Base-by-base conservation (phyloP, 495 filamentous ascomycete genomes). In the Chlorociboria aeruginascens region DNA sequence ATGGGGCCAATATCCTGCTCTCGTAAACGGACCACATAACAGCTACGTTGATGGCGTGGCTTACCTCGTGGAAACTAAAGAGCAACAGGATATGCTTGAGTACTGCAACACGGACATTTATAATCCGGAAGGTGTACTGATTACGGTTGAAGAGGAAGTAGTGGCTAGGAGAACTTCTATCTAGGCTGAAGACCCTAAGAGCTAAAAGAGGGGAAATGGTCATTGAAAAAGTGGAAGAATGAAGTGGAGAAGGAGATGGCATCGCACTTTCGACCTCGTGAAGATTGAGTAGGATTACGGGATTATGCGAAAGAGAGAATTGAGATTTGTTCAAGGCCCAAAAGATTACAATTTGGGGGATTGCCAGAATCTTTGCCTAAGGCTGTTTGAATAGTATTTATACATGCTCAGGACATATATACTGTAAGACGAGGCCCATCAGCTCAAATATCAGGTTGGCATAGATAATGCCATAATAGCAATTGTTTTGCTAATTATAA, bases 1-100 rank as follows among this genome's bases (percentile, higher is more conserved):
- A 40, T 53, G 44, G 51, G 45, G 44, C 0, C 45, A 53, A 53
- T 48, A 53, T 45, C 51, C 51, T 45, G 51, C 45, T 40, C 40
- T 48, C 12, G 40, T 53, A 0, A 16, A 38, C 30, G 40, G 38
- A 47, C 32, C 44, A 43, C 30, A 7, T 46, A 45, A 53, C 44
- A 47, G 31, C 49, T 42, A 42, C 32, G 38, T 38, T 42, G 28
- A 46, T 47, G 49, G 42, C 28, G 49, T 49, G 51, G 40, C 51
- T 30, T 53, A 40, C 45, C 3, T 38, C 33, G 40, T 53, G 28
- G 39, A 53, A 45, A 53, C 38, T 3, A 32, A 44, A 34, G 1
- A 48, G 31, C 45, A 42, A 35, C 37, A 36, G 14, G 28, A 48
- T 8, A 42, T 42, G 44, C 43, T 52, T 43, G 39, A 47, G 38